Conservation (phyloP, 306 rosid species). For the Cucurbita maxima region DNA sequence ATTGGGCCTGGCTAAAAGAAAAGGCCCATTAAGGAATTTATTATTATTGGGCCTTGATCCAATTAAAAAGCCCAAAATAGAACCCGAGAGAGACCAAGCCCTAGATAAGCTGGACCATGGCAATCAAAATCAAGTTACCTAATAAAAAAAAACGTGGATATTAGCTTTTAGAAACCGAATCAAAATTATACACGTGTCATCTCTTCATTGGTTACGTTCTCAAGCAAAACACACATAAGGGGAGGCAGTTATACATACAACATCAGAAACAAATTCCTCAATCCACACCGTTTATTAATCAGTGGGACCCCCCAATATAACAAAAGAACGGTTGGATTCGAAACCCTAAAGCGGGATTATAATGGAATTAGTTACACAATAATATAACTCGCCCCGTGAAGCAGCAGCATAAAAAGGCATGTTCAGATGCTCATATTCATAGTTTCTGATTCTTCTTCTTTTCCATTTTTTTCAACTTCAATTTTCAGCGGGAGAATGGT, state of each 20-base stretch:
- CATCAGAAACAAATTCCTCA: not conserved
- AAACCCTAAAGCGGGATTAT: not conserved
- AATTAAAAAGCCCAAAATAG: not conserved
- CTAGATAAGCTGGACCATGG: not conserved
- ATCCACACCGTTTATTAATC: not conserved
- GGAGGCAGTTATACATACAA: not conserved
- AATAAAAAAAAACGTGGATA: not conserved
- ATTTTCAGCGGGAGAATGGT: constrained; percentile 19
- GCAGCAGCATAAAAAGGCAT: not conserved
- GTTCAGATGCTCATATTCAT: not conserved
- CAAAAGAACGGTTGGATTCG: not conserved
- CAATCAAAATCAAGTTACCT: not conserved
- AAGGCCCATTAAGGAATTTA: not conserved
- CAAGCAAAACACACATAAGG: not conserved
- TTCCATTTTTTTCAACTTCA: not conserved
- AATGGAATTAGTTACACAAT: not conserved
- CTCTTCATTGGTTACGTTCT: not conserved
- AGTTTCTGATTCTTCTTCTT: not conserved
- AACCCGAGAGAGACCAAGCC: not conserved
- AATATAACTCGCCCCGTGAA: not conserved
- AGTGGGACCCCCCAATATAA: not conserved
- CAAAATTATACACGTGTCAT: not conserved
- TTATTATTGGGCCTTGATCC: not conserved
- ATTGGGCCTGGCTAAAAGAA: not conserved
- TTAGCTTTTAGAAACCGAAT: not conserved